phyloP scores from a whole-genome alignment of 2,329 filamentous ascomycete genomes.

The Botrytis hyacinthi region DNA sequence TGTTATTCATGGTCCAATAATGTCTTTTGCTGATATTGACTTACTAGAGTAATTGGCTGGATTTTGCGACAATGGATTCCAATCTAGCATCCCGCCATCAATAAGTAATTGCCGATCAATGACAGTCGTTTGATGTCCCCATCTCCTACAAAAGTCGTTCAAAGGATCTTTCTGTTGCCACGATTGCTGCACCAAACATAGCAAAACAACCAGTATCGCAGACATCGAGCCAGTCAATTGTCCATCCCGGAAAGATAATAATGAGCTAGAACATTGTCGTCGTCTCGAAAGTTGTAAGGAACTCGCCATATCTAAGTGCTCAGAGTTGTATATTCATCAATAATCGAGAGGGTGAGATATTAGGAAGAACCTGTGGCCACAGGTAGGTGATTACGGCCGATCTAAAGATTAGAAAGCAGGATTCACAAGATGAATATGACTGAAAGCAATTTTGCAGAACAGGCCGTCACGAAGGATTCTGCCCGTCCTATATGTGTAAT shows the following conservation, averaged over 20 bases:
- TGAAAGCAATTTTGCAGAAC: slow-evolving; percentile 8
- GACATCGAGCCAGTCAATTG: slow-evolving; percentile 20
- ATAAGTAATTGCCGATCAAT: slow-evolving; percentile 60
- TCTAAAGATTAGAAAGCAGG: slow-evolving; percentile 15
- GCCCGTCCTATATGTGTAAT: slow-evolving; percentile 14
- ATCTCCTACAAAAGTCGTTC: slow-evolving; percentile 52
- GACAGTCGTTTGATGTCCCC: slow-evolving; percentile 59
- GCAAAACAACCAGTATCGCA: slow-evolving; percentile 21
- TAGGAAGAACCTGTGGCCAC: slow-evolving; percentile 8
- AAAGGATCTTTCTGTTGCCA: slow-evolving; percentile 50
- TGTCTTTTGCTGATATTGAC: slow-evolving; percentile 27
- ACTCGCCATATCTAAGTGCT: slow-evolving; percentile 17
- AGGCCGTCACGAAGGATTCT: slow-evolving; percentile 14
- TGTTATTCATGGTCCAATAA: not conserved
- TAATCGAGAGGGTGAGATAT: not conserved
- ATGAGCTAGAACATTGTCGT: not conserved
- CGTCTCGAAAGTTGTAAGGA: slow-evolving; percentile 1
- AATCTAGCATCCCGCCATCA: slow-evolving; percentile 59
- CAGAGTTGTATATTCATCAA: slow-evolving; percentile 4
- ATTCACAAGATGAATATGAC: slow-evolving; percentile 15
- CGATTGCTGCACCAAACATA: slow-evolving; percentile 27
- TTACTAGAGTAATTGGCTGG: slow-evolving; percentile 56
- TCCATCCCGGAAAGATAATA: not conserved
- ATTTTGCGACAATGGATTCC: slow-evolving; percentile 49
- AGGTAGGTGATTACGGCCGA: slow-evolving; percentile 2